Conservation (phyloP, 169 alveolate species). For the Blepharisma undulans region DNA sequence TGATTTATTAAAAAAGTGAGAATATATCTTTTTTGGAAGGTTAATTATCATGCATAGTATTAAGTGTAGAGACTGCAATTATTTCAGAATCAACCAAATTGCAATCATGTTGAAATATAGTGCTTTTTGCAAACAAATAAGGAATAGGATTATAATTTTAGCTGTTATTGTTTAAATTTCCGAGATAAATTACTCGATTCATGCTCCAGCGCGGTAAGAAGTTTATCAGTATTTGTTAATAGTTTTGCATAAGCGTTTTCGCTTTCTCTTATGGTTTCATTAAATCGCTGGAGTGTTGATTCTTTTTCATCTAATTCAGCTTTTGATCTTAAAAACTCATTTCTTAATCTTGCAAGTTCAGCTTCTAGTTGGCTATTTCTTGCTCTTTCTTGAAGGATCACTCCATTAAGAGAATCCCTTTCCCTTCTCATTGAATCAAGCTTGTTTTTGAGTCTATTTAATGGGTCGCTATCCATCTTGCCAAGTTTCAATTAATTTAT, state of each 20-base stretch:
- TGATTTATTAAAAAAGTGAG: too few relatives aligned
- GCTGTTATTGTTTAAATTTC: not conserved
- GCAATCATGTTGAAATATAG: too few relatives aligned
- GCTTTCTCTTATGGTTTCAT: conserved; percentile 20
- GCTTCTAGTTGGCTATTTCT: conserved; percentile 21
- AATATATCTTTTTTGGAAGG: not conserved
- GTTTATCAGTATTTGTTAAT: not conserved
- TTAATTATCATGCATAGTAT: not conserved
- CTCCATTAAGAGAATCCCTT: not conserved
- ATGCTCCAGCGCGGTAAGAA: conserved; percentile 14
- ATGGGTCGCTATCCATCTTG: not conserved
- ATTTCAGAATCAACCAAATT: not conserved
- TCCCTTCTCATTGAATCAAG: conserved; percentile 1
- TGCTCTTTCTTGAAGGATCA: conserved; percentile 12
- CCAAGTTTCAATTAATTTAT: too few relatives aligned
- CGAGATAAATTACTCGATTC: not conserved
- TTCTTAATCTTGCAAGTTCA: not conserved
- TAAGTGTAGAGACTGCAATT: not conserved
- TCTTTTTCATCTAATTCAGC: conserved; percentile 26
- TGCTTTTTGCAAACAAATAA: too few relatives aligned
- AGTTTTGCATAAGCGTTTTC: conserved; percentile 30
- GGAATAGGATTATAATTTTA: not conserved
- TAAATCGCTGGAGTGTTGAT: not conserved
- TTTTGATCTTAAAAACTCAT: not conserved
- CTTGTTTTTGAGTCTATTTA: not conserved